A percentile compares a stretch with the other conserved stretches of the same genome.
These are phyloP conservation scores for Phanerochaete sordida DNA, from an alignment of 768 basidiomycete species.

Conservation along the genomic window DNA sequence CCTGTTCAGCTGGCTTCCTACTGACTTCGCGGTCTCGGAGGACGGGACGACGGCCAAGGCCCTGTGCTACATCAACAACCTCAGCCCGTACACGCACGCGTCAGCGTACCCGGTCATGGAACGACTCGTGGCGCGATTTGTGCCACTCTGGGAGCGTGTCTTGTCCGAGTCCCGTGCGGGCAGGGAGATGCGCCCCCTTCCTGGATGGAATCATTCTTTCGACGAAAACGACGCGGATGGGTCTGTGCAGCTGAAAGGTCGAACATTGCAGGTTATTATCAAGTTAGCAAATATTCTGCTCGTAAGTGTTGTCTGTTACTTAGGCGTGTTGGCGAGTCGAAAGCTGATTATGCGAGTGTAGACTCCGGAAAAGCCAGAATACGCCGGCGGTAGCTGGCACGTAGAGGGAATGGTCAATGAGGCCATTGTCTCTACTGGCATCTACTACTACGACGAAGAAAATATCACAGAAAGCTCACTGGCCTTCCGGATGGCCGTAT, in stretches of 20 bases:
- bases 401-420: slow-evolving; percentile 23
- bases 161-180: slow-evolving; percentile 2
- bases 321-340: no score
- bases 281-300: slow-evolving; percentile 35
- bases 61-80: slow-evolving; percentile 26
- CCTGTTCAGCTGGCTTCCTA: slow-evolving; percentile 25
- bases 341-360: neutral
- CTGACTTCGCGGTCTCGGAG: slow-evolving; percentile 23
- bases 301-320: no score
- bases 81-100: slow-evolving; percentile 15
- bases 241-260: slow-evolving; percentile 14
- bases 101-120: slow-evolving; percentile 17
- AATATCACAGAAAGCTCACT: slow-evolving; percentile 31
- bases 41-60: slow-evolving; percentile 15
- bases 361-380: slow-evolving; percentile 26
- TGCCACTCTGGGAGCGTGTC: slow-evolving; percentile 27
- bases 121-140: slow-evolving; percentile 16
- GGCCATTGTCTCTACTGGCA: slow-evolving; percentile 13
- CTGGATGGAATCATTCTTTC: neutral
- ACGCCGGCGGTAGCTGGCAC: slow-evolving; percentile 31
- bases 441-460: slow-evolving; percentile 23
- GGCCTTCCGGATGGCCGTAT: slow-evolving; percentile 27
- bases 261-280: slow-evolving; percentile 34
- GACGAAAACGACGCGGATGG: neutral
- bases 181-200: neutral